Conservation (phyloP, 176 grass and related monocot species). For the Hyparrhenia diplandra region DNA sequence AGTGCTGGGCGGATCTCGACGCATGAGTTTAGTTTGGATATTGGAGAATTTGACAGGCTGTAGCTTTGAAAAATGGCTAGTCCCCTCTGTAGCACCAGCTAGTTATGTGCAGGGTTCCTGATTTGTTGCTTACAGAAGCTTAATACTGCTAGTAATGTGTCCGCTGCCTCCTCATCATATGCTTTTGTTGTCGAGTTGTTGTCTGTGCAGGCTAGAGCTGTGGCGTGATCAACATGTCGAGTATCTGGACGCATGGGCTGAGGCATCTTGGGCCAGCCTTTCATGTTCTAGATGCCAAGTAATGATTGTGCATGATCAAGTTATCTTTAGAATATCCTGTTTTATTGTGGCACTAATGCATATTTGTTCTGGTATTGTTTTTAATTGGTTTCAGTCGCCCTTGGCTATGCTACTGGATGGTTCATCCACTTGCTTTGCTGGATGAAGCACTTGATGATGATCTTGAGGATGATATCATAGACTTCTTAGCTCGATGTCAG, state of each 20-base stretch:
- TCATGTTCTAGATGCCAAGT: constrained; percentile 88
- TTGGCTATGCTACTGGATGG: constrained; percentile 97
- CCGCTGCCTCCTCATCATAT: background rate
- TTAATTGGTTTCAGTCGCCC: constrained; percentile 65
- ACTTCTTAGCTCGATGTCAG: constrained; percentile 87
- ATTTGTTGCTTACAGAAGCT: background rate
- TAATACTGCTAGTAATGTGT: background rate
- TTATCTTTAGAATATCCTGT: constrained; percentile 2
- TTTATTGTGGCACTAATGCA: background rate
- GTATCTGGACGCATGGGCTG: constrained; percentile 58
- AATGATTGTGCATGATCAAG: constrained; percentile 7
- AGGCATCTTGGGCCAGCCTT: constrained; percentile 59
- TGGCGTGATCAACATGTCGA: constrained; percentile 72
- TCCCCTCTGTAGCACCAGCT: background rate
- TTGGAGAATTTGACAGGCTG: background rate
- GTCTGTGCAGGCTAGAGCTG: constrained; percentile 66
- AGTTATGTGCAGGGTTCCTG: background rate
- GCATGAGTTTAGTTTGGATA: background rate
- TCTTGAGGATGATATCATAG: constrained; percentile 61
- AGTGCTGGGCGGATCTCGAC: background rate
- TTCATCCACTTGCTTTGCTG: constrained; percentile 66
- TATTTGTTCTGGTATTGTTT: constrained; percentile 5
- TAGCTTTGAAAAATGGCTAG: background rate
- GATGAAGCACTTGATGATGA: constrained; percentile 73
- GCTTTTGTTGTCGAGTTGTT: background rate